Evolutionary conservation across 2,329 filamentous ascomycete species (phyloP), one percentile per base, ranked within the genome.

Genomic region (Lojkania enalia): DNA sequence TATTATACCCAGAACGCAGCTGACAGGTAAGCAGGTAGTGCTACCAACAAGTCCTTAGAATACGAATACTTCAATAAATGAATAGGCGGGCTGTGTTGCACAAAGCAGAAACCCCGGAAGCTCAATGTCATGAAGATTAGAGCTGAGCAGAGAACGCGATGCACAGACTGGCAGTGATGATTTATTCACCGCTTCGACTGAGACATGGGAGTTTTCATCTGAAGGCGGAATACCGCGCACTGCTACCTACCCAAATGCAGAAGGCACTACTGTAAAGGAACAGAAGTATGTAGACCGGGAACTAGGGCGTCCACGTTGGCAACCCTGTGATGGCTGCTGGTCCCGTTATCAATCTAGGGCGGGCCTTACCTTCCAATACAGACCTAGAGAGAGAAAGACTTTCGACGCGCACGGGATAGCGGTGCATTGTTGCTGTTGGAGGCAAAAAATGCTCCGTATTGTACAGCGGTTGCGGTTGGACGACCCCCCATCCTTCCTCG

Each of bases 11-110:
- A 48, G 39, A 36, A 44, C 47, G 47, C 53, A 61, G 57, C 60
- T 66, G 61, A 66, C 57, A 51, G 41, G 52, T 66, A 43, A 63
- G 58, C 57, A 55, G 29, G 58, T 51, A 46, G 57, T 65, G 57
- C 48, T 51, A 63, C 61, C 47, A 49, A 42, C 53, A 39, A 43
- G 49, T 40, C n/a, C n/a, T 36, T 40, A 52, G 52, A 50, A 43
- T 36, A 46, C 39, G 32, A 31, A 31, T 39, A 13, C 18, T 25
- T n/a, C 9, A n/a, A 21, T 19, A 32, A 16, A 39, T n/a, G 14
- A 32, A 44, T 12, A 3, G 20, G 15, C 13, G 21, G 19, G 23
- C 30, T 31, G 35, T 3, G 16, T 12, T 35, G 18, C n/a, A 25
- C 23, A 19, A 46, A n/a, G 29, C 39, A 16, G 25, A 27, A n/a